phyloP scores from a whole-genome alignment of 106 monocot genomes.

The Acanthochlamys bracteata region DNA sequence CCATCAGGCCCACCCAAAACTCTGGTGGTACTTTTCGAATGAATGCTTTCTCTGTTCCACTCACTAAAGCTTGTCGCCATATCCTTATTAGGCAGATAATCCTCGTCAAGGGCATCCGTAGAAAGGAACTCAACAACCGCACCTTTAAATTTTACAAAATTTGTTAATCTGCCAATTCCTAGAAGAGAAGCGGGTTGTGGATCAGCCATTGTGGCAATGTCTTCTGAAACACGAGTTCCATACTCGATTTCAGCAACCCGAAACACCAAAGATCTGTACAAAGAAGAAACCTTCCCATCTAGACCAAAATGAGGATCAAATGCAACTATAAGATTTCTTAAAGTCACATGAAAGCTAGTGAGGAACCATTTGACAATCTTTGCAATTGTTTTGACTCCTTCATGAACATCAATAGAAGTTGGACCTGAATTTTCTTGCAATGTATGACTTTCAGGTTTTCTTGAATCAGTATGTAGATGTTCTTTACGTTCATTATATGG shows the following conservation, averaged over 20 bases:
- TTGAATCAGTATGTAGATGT: constrained; percentile 6
- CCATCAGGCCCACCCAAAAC: constrained; percentile 49
- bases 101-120: constrained; percentile 33
- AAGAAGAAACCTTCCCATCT: constrained; percentile 19
- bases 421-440: constrained; percentile 13
- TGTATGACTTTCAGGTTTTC: constrained; percentile 21
- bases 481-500: constrained; percentile 19
- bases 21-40: constrained; percentile 18
- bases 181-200: constrained; percentile 19
- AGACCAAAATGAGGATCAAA: constrained; percentile 55
- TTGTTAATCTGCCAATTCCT: constrained; percentile 58
- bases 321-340: constrained; percentile 74
- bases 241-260: constrained; percentile 73
- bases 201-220: constrained; percentile 10
- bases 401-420: constrained; percentile 56
- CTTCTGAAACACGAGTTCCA: constrained; percentile 73
- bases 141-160: constrained; percentile 76
- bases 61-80: constrained; percentile 24
- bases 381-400: constrained; percentile 93
- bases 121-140: constrained; percentile 66
- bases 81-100: constrained; percentile 6
- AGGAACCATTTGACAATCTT: constrained; percentile 85
- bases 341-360: constrained; percentile 71
- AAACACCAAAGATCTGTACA: constrained; percentile 47
- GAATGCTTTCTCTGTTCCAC: constrained; percentile 13